Evolutionary conservation across 2,329 filamentous ascomycete species (phyloP).

Genomic region (Trichoderma atrobrunneum): DNA sequence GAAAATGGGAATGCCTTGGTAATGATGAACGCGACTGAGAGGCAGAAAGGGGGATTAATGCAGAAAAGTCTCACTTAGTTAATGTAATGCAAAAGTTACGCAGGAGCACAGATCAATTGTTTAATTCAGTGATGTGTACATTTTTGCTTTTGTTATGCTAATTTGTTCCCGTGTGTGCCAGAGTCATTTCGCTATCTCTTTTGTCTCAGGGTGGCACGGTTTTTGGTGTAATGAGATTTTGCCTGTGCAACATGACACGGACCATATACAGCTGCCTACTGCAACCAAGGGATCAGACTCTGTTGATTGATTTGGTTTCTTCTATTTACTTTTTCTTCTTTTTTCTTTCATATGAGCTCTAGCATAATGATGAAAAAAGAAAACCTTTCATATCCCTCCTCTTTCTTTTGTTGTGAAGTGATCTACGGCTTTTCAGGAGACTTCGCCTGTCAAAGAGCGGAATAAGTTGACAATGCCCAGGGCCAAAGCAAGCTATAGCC

Average conservation of each 20-base stretch:
- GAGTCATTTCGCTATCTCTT: neutral
- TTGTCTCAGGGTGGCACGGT: neutral
- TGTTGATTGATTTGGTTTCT: neutral
- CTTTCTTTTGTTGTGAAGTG: neutral
- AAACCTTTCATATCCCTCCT: neutral
- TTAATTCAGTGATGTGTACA: neutral
- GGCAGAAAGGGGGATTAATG: neutral
- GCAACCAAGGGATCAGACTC: neutral
- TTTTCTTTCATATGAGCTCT: neutral
- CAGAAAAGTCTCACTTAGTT: neutral
- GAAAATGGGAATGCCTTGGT: neutral
- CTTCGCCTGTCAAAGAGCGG: neutral
- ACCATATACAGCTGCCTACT: neutral
- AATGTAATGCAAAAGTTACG: neutral
- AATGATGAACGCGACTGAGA: neutral
- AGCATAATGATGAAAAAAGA: neutral
- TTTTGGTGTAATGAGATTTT: neutral
- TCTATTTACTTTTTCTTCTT: neutral
- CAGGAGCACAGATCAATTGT: neutral
- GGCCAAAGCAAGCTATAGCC: slow-evolving; percentile 33
- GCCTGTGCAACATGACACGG: neutral
- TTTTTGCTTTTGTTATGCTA: neutral
- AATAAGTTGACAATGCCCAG: neutral
- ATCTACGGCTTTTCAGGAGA: neutral
- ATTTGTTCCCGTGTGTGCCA: neutral